A percentile compares a stretch with the other conserved stretches of the same genome.
These are phyloP conservation scores for Breynia disticha DNA, from an alignment of 441 rosid species.

Conservation along the genomic window DNA sequence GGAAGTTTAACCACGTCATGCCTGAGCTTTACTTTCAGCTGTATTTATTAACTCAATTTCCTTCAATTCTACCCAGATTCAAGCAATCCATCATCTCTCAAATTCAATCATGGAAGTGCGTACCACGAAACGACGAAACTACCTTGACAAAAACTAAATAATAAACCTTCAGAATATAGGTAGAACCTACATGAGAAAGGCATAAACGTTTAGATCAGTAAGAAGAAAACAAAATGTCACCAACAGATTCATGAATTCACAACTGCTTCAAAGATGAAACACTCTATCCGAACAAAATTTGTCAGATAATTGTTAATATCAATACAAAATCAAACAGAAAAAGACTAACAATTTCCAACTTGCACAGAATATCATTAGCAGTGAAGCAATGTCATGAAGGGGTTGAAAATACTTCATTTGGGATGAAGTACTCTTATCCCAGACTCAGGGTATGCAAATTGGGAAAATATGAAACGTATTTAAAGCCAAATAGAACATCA, in stretches of 20 bases:
- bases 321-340: no score
- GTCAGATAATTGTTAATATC: no score
- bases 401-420: no score
- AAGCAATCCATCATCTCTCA: not conserved
- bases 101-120: not conserved
- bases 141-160: not conserved
- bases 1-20: conserved; percentile 52
- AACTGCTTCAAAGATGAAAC: not conserved
- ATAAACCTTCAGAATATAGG: not conserved
- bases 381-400: no score
- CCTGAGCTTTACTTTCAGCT: conserved; percentile 18
- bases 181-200: not conserved
- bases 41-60: conserved; percentile 3
- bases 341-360: no score
- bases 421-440: no score
- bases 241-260: not conserved
- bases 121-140: not conserved
- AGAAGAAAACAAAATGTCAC: not conserved
- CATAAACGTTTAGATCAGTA: no score
- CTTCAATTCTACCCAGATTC: not conserved
- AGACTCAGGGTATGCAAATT: no score
- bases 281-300: no score
- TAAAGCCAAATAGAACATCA: no score
- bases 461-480: no score
- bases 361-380: no score